Conservation (phyloP, 2,329 filamentous ascomycete species). For the Fusarium chlamydosporum region DNA sequence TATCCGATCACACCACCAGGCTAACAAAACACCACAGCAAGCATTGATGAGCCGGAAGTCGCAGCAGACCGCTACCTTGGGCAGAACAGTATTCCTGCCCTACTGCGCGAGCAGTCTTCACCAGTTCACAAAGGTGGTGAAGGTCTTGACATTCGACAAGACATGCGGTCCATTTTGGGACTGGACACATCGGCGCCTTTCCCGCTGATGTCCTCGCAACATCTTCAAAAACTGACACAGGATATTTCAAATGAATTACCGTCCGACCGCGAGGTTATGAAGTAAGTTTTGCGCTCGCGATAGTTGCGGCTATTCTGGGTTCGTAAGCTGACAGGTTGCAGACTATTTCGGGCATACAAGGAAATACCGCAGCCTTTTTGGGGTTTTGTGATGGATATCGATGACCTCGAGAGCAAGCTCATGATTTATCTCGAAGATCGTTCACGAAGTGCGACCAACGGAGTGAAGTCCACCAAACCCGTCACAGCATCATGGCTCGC, state of each 20-base stretch:
- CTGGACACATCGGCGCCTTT: slow-evolving; percentile 76
- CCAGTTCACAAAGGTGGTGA: slow-evolving; percentile 66
- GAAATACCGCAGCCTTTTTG: slow-evolving; percentile 77
- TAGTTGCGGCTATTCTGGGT: not conserved
- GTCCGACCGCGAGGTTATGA: slow-evolving; percentile 76
- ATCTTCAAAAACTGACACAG: slow-evolving; percentile 70
- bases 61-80: slow-evolving; percentile 73
- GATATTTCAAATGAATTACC: slow-evolving; percentile 74
- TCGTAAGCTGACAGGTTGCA: slow-evolving; percentile 50
- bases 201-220: slow-evolving; percentile 74
- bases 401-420: slow-evolving; percentile 74
- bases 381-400: slow-evolving; percentile 76
- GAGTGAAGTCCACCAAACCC: slow-evolving; percentile 62
- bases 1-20: slow-evolving; percentile 29
- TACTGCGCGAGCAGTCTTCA: slow-evolving; percentile 72
- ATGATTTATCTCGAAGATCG: slow-evolving; percentile 76
- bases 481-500: slow-evolving; percentile 76
- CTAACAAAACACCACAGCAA: slow-evolving; percentile 55
- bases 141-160: slow-evolving; percentile 70
- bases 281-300: slow-evolving; percentile 61
- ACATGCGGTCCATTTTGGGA: slow-evolving; percentile 76
- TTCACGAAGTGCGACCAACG: slow-evolving; percentile 66
- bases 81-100: slow-evolving; percentile 77
- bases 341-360: slow-evolving; percentile 75
- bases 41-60: slow-evolving; percentile 67